A percentile compares a stretch with the other conserved stretches of the same genome.
Conservation (phyloP, 192 early-diverging fungal species). For the Allomyces macrogynus region DNA sequence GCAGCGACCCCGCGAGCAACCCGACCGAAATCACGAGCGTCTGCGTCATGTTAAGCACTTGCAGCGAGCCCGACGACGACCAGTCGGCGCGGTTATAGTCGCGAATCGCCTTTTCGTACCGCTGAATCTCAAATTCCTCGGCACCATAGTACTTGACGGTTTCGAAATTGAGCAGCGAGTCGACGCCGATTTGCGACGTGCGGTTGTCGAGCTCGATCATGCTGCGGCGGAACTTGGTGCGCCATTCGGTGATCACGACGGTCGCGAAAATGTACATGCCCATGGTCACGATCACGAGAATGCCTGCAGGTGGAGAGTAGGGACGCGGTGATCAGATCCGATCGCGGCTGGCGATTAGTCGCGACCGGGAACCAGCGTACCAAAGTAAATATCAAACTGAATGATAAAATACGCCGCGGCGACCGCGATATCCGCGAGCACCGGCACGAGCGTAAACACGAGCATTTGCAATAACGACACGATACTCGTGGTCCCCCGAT, state of each 20-base stretch:
- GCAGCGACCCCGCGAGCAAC: slow-evolving; percentile 52
- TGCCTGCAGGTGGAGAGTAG: slow-evolving; percentile 9
- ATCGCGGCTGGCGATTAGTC: too few relatives aligned
- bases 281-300: slow-evolving; percentile 81
- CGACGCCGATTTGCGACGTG: slow-evolving; percentile 43
- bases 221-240: slow-evolving; percentile 53
- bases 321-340: not conserved
- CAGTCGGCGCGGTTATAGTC: slow-evolving; percentile 71
- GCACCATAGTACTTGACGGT: slow-evolving; percentile 96
- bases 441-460: not conserved
- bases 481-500: slow-evolving; percentile 45
- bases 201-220: slow-evolving; percentile 75
- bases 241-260: slow-evolving; percentile 70
- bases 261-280: slow-evolving; percentile 61
- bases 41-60: slow-evolving; percentile 69
- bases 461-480: slow-evolving; percentile 5
- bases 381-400: slow-evolving; percentile 15
- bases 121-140: slow-evolving; percentile 62
- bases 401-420: slow-evolving; percentile 2
- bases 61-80: slow-evolving; percentile 48
- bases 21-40: slow-evolving; percentile 73
- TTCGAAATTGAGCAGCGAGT: slow-evolving; percentile 61
- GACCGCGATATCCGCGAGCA: not conserved
- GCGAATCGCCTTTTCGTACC: slow-evolving; percentile 56
- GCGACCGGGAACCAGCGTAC: not conserved